A percentile compares a stretch with the other conserved stretches of the same genome.
phyloP scores from a whole-genome alignment of 768 basidiomycete species.

The Galerina marginata region DNA sequence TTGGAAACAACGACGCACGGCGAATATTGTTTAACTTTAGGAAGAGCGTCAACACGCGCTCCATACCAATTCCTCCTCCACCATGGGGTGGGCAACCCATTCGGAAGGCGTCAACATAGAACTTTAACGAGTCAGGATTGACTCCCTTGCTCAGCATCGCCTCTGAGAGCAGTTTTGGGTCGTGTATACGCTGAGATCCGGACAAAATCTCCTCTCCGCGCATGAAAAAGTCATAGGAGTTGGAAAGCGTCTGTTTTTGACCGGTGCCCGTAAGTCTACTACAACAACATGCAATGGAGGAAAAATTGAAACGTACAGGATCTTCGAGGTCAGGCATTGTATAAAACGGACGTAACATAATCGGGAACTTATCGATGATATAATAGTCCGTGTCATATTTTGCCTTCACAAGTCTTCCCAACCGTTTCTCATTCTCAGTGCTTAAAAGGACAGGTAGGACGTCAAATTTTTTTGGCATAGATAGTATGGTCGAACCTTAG shows the following conservation, averaged over 20 bases:
- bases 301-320: conserved; percentile 57
- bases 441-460: conserved; percentile 41
- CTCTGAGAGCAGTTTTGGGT: conserved; percentile 78
- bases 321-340: conserved; percentile 98
- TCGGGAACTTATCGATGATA: conserved; percentile 99
- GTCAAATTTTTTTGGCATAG: conserved; percentile 13
- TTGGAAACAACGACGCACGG: conserved; percentile 91
- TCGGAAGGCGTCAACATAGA: conserved; percentile 93
- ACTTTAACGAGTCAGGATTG: conserved; percentile 89
- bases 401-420: conserved; percentile 86
- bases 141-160: conserved; percentile 89
- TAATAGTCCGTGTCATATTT: conserved; percentile 99
- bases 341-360: conserved; percentile 95
- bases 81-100: conserved; percentile 96
- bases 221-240: conserved; percentile 99
- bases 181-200: conserved; percentile 97
- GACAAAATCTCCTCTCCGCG: conserved; percentile 98
- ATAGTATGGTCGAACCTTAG: conserved; percentile 62
- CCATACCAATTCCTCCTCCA: conserved; percentile 94
- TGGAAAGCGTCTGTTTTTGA: conserved; percentile 74
- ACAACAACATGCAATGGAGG: not conserved
- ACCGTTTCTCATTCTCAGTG: conserved; percentile 94
- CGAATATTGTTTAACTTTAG: conserved; percentile 96
- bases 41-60: conserved; percentile 97
- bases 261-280: conserved; percentile 13